A percentile compares a stretch with the other conserved stretches of the same genome.
These are phyloP conservation scores for Penicillium sp. DNA, from an alignment of 2,329 filamentous ascomycete species.

Conservation along the genomic window DNA sequence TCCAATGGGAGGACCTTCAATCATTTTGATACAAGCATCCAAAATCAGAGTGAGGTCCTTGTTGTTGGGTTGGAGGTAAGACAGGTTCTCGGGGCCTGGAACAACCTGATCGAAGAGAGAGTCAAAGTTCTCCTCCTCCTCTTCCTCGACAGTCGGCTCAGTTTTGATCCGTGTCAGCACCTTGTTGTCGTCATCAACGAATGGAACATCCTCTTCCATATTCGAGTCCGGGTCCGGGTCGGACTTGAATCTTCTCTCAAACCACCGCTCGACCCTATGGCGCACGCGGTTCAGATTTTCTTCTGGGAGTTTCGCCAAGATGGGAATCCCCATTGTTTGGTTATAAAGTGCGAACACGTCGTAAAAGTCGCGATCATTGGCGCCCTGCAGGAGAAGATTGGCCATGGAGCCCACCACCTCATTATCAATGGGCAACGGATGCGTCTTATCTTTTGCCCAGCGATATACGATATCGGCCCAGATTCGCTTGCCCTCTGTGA, in stretches of 20 bases:
- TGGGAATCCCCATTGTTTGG: conserved; percentile 71
- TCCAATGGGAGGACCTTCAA: conserved; percentile 59
- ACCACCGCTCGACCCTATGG: conserved; percentile 1
- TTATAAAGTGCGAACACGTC: conserved; percentile 71
- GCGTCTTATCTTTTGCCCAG: conserved; percentile 61
- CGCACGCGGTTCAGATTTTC: conserved; percentile 8
- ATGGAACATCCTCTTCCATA: conserved; percentile 27
- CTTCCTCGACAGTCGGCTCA: conserved; percentile 14
- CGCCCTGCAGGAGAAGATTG: conserved; percentile 63
- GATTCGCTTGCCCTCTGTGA: conserved; percentile 65
- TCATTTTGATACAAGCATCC: conserved; percentile 53
- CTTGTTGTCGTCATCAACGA: conserved; percentile 26
- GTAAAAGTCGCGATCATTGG: conserved; percentile 57
- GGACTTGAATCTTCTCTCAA: conserved; percentile 1
- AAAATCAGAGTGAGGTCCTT: conserved; percentile 64
- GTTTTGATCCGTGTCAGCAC: conserved; percentile 20
- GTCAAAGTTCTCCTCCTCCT: conserved; percentile 27
- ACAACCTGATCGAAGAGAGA: conserved; percentile 36
- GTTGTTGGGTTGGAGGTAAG: conserved; percentile 47
- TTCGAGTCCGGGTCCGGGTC: background rate
- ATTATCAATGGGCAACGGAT: conserved; percentile 64
- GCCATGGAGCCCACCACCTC: conserved; percentile 76
- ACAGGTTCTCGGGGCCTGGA: conserved; percentile 9
- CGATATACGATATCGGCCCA: conserved; percentile 76
- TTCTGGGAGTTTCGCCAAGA: conserved; percentile 27